Percentiles rank a stretch among this genome's conserved stretches.
phyloP scores from a whole-genome alignment of 805 yeast genomes.

The Candida corydali region DNA sequence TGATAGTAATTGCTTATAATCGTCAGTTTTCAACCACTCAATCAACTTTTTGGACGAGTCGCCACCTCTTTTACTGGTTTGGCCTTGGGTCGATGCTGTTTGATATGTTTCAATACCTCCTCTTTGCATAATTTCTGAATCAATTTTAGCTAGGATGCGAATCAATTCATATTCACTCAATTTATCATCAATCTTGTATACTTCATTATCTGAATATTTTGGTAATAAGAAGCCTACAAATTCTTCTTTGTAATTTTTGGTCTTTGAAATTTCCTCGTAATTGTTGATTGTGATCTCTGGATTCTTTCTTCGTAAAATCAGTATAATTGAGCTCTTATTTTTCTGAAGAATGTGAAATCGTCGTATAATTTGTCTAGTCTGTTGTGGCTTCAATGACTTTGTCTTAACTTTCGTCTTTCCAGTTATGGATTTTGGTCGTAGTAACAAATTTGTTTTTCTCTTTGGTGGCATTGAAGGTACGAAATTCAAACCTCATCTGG shows the following conservation, averaged over 20 bases:
- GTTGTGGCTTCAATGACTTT: constrained; percentile 55
- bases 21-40: constrained; percentile 55
- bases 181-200: constrained; percentile 17
- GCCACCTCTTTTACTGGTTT: constrained; percentile 73
- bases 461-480: not conserved
- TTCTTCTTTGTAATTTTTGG: not conserved
- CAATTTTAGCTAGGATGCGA: constrained; percentile 47
- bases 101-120: constrained; percentile 86
- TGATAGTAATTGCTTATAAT: constrained; percentile 6
- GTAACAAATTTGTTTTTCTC: constrained; percentile 19
- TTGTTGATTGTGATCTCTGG: constrained; percentile 16
- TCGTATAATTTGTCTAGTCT: constrained; percentile 73
- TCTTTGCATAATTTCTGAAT: constrained; percentile 53
- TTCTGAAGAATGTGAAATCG: constrained; percentile 71
- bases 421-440: constrained; percentile 13
- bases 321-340: constrained; percentile 41
- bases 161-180: constrained; percentile 15
- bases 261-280: constrained; percentile 5
- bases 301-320: constrained; percentile 24
- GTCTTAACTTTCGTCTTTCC: constrained; percentile 29
- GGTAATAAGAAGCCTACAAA: constrained; percentile 4
- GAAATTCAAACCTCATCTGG: constrained; percentile 10
- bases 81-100: constrained; percentile 82
- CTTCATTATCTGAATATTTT: constrained; percentile 10
- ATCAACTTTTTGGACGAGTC: constrained; percentile 82